Evolutionary conservation across 805 yeast species (phyloP), one percentile per base, ranked within the genome.

Genomic region (Candida maesae): DNA sequence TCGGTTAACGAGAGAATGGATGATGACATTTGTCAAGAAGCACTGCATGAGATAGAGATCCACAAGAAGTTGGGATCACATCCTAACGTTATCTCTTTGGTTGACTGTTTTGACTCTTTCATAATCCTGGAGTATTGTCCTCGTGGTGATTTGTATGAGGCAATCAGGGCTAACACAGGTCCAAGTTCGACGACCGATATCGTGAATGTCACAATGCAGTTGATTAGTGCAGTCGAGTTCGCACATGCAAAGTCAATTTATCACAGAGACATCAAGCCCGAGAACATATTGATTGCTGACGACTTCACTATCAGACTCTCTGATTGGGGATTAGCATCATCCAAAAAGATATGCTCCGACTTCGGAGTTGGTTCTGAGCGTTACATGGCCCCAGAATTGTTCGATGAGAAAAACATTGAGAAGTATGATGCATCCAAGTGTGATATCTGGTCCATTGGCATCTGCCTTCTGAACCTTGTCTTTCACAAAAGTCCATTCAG

Each of bases 361-460:
- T 84, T 88, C 59, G 95, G 86, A 46, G 84, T 87, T 44, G 96
- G 96, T 18, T 78, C 87, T 40, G 95, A 87, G 63, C 72, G 95
- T 47, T 89, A 89, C 63, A 89, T 89, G 97, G 95, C 96, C 0
- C 97, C 97, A 1, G 97, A 89, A 58, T 65, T 88, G 42, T 81
- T 88, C 57, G 95, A 88, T 27, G 60, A 63, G 21, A 66, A 67
- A 34, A 61, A 64, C 32, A 64, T 78, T 36, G 76, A 75, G 26
- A 67, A 71, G 32, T 90, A 89, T 60, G 84, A 83, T 52, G 87
- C 95, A 8, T 78, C 81, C 16, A 82, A 84, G 61, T 82, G 84
- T 37, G 96, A 89, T 64, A 69, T 89, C 36, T 89, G 97, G 97
- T 81, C 96, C 1, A 65, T 85, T 45, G 97, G 96, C 21, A 79